phyloP scores from a whole-genome alignment of 75 land plant genomes.

The Pseudotsuga menziesii region DNA sequence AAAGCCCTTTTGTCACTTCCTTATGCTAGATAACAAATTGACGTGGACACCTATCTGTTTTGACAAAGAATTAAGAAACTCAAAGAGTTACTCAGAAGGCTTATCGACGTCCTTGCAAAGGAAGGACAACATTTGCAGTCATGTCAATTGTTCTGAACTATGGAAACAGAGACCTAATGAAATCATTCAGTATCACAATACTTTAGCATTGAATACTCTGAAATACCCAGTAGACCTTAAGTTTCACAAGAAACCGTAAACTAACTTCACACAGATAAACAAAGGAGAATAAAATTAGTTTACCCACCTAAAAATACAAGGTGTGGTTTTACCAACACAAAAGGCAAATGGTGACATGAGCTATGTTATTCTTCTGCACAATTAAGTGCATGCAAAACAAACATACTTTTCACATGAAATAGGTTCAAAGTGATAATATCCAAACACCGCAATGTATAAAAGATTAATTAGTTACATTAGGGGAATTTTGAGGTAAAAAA shows the following conservation, averaged over 20 bases:
- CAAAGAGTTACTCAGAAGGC: background rate
- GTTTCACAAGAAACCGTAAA: slow-evolving; percentile 12
- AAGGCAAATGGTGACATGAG: no score
- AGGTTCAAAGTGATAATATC: no score
- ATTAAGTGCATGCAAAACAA: no score
- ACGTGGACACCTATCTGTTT: background rate
- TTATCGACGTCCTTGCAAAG: slow-evolving; percentile 16
- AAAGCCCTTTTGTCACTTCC: background rate
- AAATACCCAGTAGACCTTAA: slow-evolving; percentile 14
- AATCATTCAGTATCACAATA: slow-evolving; percentile 14
- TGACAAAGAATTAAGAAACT: slow-evolving; percentile 9
- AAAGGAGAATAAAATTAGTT: slow-evolving; percentile 1
- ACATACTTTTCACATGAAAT: no score
- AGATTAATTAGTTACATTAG: no score
- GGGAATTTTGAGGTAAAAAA: no score
- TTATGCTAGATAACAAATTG: slow-evolving; percentile 6
- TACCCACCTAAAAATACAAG: background rate
- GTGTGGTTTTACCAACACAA: no score
- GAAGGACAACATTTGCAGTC: slow-evolving; percentile 17
- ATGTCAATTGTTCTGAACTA: slow-evolving; percentile 16
- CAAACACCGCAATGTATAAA: no score
- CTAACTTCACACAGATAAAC: slow-evolving; percentile 4
- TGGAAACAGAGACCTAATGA: slow-evolving; percentile 16
- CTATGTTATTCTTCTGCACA: no score
- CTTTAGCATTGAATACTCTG: slow-evolving; percentile 5